A percentile compares a stretch with the other conserved stretches of the same genome.
phyloP scores from a whole-genome alignment of 305 asterid species.

The Plantago coronopus region DNA sequence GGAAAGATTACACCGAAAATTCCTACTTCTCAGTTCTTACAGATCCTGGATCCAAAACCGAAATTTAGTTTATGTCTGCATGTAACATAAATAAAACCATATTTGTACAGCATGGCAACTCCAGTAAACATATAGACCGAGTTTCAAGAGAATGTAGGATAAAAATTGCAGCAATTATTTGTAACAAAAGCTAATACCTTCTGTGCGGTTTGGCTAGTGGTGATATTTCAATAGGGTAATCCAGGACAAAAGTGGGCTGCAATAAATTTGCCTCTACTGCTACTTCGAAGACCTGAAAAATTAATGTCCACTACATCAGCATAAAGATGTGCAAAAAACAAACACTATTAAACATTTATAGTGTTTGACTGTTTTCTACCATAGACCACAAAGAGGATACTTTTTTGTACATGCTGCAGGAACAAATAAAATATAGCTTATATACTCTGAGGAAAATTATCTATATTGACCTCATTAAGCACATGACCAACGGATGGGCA shows the following conservation, averaged over 20 bases:
- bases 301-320: slow-evolving; percentile 16
- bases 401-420: slow-evolving; percentile 8
- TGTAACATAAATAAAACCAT: background rate
- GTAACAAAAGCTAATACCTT: slow-evolving; percentile 42
- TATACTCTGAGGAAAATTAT: slow-evolving; percentile 17
- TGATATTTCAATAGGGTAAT: slow-evolving; percentile 91
- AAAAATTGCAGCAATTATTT: slow-evolving; percentile 4
- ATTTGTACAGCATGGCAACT: background rate
- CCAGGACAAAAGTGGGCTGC: slow-evolving; percentile 96
- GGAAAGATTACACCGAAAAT: no score
- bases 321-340: background rate
- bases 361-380: slow-evolving; percentile 1
- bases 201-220: slow-evolving; percentile 98
- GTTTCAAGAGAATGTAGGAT: background rate
- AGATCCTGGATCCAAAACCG: no score
- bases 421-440: background rate
- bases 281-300: slow-evolving; percentile 76
- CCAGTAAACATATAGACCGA: background rate
- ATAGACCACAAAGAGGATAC: slow-evolving; percentile 9
- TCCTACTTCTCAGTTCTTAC: no score
- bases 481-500: slow-evolving; percentile 82
- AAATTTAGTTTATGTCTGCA: no score
- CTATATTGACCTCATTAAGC: slow-evolving; percentile 72
- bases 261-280: slow-evolving; percentile 74
- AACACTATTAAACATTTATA: slow-evolving; percentile 2